These are phyloP conservation scores for Rhododendron griersonianum DNA, from an alignment of 148 eudicot genomes.

Conservation along the genomic window DNA sequence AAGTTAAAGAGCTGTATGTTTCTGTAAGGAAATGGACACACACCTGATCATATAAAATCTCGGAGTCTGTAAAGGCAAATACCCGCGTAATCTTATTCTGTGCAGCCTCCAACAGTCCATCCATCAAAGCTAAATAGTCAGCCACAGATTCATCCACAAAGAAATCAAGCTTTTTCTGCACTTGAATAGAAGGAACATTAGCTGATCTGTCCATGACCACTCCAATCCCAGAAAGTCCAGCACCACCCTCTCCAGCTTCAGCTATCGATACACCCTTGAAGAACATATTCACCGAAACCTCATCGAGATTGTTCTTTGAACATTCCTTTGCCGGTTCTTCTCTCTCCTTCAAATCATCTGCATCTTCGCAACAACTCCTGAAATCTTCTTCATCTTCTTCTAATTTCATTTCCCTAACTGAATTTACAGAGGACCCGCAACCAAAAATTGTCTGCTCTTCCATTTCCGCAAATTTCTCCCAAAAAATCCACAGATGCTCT, in stretches of 20 bases:
- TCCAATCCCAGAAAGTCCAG: conserved; percentile 71
- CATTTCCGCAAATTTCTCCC: conserved; percentile 15
- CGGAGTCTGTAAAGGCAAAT: conserved; percentile 57
- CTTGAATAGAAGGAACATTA: conserved; percentile 29
- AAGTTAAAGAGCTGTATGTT: not conserved
- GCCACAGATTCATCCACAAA: conserved; percentile 64
- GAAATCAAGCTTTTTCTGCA: conserved; percentile 82
- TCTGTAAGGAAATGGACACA: not conserved
- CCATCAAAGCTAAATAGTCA: conserved; percentile 71
- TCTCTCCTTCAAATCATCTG: conserved; percentile 38
- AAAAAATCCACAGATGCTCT: not conserved
- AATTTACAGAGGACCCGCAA: conserved; percentile 2
- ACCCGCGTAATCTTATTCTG: conserved; percentile 34
- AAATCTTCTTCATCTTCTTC: conserved; percentile 83
- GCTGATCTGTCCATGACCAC: conserved; percentile 56
- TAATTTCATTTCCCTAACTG: conserved; percentile 13
- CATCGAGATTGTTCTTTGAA: conserved; percentile 30
- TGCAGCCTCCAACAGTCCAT: conserved; percentile 57
- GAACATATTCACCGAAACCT: conserved; percentile 39
- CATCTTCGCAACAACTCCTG: conserved; percentile 64
- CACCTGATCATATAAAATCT: conserved; percentile 62
- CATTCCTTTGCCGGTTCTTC: conserved; percentile 26
- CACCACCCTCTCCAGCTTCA: conserved; percentile 39
- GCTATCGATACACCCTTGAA: conserved; percentile 66
- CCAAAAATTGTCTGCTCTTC: conserved; percentile 23